Percentiles rank a stretch among this genome's conserved stretches.
Conservation (phyloP, 2,329 filamentous ascomycete species). For the Aspergillus sp. region DNA sequence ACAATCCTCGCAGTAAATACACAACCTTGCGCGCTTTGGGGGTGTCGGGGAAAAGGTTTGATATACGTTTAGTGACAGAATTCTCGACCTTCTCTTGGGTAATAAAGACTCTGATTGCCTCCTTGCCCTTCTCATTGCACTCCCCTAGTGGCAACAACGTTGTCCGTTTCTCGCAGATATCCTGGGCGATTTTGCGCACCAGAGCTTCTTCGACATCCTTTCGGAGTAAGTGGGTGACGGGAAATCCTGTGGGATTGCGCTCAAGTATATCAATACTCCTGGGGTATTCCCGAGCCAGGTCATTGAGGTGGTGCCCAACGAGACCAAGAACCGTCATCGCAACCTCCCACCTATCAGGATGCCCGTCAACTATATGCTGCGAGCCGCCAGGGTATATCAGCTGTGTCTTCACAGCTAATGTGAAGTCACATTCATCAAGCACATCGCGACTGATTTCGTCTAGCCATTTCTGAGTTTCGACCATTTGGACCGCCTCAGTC, state of each 20-base stretch:
- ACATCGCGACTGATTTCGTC: conserved; percentile 56
- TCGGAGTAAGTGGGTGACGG: conserved; percentile 58
- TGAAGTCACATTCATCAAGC: conserved; percentile 64
- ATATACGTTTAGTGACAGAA: conserved; percentile 20
- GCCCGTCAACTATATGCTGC: conserved; percentile 52
- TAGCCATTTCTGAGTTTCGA: conserved; percentile 54
- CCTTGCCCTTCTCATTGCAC: conserved; percentile 14
- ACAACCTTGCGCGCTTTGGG: conserved; percentile 36
- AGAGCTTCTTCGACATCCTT: conserved; percentile 49
- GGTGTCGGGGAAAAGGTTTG: conserved; percentile 33
- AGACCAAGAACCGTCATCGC: conserved; percentile 45
- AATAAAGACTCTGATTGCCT: conserved; percentile 35
- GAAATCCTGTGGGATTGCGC: conserved; percentile 47
- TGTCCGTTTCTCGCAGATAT: conserved; percentile 38
- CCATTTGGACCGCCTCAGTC: conserved; percentile 48
- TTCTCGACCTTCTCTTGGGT: conserved; percentile 23
- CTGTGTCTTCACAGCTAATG: conserved; percentile 55
- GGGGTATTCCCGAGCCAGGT: conserved; percentile 42
- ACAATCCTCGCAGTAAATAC: conserved; percentile 62
- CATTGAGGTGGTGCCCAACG: conserved; percentile 36
- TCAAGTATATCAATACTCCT: conserved; percentile 53
- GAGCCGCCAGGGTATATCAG: conserved; percentile 58
- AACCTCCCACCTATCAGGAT: conserved; percentile 54
- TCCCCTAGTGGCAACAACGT: conserved; percentile 27
- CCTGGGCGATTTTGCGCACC: conserved; percentile 39